Conservation (phyloP, 202 grass and related monocot genomes). For the Carex arenaria region DNA sequence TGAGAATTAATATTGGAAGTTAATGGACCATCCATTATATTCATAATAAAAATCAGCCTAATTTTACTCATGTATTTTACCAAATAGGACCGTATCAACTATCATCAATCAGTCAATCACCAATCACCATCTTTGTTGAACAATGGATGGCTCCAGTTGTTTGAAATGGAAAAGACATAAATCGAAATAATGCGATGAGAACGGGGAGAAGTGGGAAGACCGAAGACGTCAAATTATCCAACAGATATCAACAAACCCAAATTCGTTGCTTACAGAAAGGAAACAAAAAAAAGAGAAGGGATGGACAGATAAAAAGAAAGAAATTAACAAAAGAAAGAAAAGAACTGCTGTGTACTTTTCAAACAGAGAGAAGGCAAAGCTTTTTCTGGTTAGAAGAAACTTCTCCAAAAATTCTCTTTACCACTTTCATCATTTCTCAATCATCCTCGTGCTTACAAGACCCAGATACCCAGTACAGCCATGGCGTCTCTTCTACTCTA, state of each 20-base stretch:
- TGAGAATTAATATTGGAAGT: no score
- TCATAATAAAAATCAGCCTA: no score
- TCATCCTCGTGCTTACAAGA: constrained; percentile 19
- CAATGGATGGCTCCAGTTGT: background rate
- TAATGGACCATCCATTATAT: no score
- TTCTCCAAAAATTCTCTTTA: background rate
- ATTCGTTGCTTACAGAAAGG: background rate
- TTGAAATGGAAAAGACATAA: background rate
- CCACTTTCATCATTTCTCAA: constrained; percentile 2
- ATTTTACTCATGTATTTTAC: no score
- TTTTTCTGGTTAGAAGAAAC: background rate
- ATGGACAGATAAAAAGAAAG: background rate
- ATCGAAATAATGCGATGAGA: background rate
- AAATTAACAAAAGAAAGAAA: background rate
- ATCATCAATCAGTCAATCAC: no score
- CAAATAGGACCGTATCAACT: no score
- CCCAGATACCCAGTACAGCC: background rate
- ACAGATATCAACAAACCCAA: background rate
- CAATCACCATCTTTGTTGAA: background rate
- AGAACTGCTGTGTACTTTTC: constrained; percentile 4
- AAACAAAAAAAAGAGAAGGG: constrained; percentile 6
- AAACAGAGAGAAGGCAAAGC: background rate
- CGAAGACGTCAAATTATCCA: constrained; percentile 1
- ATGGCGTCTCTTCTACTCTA: constrained; percentile 11
- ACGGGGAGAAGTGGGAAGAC: background rate